phyloP scores from a whole-genome alignment of 768 basidiomycete species.

The Chlorophyllum brunneum region DNA sequence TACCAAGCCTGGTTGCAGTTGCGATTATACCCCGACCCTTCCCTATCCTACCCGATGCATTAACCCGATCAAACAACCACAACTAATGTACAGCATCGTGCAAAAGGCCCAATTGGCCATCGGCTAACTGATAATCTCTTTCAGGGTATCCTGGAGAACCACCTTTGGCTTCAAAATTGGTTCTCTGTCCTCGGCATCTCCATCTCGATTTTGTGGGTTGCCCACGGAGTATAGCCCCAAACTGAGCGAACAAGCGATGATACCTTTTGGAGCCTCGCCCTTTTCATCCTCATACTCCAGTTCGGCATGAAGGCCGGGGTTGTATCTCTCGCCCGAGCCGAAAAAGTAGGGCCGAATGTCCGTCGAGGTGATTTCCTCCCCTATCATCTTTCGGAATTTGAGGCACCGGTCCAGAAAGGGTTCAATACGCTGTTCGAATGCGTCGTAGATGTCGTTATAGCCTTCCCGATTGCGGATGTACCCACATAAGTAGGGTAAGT shows the following conservation, averaged over 20 bases:
- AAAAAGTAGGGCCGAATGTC: constrained; percentile 20
- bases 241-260: constrained; percentile 7
- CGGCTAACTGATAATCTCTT: constrained; percentile 11
- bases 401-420: constrained; percentile 24
- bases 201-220: not conserved
- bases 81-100: too few species aligned
- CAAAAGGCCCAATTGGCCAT: too few species aligned
- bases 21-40: too few species aligned
- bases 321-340: constrained; percentile 11
- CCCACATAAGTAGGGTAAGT: not conserved
- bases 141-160: constrained; percentile 14
- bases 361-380: constrained; percentile 25
- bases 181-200: constrained; percentile 7
- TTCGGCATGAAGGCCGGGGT: constrained; percentile 16
- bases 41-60: too few species aligned
- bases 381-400: constrained; percentile 23
- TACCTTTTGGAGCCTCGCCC: not conserved
- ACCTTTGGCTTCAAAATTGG: constrained; percentile 12
- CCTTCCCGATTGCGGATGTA: not conserved
- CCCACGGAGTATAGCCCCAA: constrained; percentile 1
- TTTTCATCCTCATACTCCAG: constrained; percentile 23
- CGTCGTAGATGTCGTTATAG: constrained; percentile 8
- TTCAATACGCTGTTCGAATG: constrained; percentile 21
- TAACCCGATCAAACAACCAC: too few species aligned
- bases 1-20: too few species aligned